phyloP scores from a whole-genome alignment of 2,329 filamentous ascomycete species.

The Beauveria varroae region DNA sequence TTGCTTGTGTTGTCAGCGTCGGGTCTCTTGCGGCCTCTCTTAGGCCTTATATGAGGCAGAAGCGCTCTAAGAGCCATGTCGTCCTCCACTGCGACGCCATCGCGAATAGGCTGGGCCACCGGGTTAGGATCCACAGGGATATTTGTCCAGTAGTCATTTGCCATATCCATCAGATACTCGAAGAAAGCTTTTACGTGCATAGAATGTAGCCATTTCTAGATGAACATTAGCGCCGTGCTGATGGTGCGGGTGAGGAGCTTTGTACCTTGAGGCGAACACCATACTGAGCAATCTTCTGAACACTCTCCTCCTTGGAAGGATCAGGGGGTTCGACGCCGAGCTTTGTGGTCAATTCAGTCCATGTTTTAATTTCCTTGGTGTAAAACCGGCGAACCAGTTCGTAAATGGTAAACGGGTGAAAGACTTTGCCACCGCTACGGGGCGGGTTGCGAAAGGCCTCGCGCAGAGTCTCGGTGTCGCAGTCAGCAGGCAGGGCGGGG shows the following conservation, averaged over 20 bases:
- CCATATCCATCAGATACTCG: slow-evolving; percentile 73
- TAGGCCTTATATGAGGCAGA: slow-evolving; percentile 65
- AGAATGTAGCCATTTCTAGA: slow-evolving; percentile 87
- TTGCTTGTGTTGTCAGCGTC: slow-evolving; percentile 50
- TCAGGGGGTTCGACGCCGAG: slow-evolving; percentile 85
- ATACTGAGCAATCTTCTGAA: slow-evolving; percentile 92
- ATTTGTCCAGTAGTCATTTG: slow-evolving; percentile 72
- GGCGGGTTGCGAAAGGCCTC: slow-evolving; percentile 74
- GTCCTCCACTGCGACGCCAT: slow-evolving; percentile 79
- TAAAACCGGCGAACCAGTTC: slow-evolving; percentile 74
- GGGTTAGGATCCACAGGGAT: slow-evolving; percentile 60
- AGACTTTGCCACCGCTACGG: slow-evolving; percentile 80
- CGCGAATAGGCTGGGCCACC: slow-evolving; percentile 57
- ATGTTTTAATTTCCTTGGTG: slow-evolving; percentile 80
- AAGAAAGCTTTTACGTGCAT: slow-evolving; percentile 96
- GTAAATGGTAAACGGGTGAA: slow-evolving; percentile 70
- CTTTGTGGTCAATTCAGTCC: slow-evolving; percentile 79
- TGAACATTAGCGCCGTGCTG: slow-evolving; percentile 2
- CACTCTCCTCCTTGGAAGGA: slow-evolving; percentile 74
- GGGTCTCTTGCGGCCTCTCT: slow-evolving; percentile 53
- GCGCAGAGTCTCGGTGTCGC: slow-evolving; percentile 62
- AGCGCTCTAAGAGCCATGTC: slow-evolving; percentile 81
- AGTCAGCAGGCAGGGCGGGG: slow-evolving; percentile 59
- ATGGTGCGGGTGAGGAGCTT: not conserved
- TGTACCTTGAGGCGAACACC: slow-evolving; percentile 80